Evolutionary conservation across 805 yeast species (phyloP).

Genomic region (Zygoascus biomembranicola): DNA sequence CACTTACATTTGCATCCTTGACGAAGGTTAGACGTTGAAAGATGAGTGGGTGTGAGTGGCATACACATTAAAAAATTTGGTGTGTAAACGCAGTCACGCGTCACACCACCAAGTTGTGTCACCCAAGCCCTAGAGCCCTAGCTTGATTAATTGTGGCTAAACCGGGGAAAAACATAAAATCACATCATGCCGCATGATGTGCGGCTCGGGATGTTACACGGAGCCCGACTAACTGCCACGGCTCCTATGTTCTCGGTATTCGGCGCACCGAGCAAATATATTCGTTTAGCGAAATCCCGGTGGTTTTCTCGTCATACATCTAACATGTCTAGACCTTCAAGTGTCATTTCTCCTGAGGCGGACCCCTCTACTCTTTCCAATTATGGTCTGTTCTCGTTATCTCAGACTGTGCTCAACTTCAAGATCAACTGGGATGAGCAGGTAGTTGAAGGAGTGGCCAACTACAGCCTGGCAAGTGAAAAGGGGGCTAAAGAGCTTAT

Average conservation of each 20-base stretch:
- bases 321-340: background rate
- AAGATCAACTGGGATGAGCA: slow-evolving; percentile 47
- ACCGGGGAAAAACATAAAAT: too few relatives aligned
- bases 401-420: slow-evolving; percentile 44
- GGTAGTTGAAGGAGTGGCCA: slow-evolving; percentile 48
- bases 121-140: background rate
- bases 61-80: background rate
- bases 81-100: background rate
- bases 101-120: background rate
- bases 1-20: slow-evolving; percentile 15
- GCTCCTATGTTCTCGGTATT: background rate
- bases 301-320: background rate
- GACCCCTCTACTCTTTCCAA: slow-evolving; percentile 80
- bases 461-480: slow-evolving; percentile 32
- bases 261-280: background rate
- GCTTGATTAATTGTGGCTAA: too few relatives aligned
- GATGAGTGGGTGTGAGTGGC: background rate
- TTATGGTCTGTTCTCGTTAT: slow-evolving; percentile 45
- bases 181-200: background rate
- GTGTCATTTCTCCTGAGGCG: background rate
- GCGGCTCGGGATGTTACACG: background rate
- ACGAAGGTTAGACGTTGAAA: background rate
- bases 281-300: background rate
- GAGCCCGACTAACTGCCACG: background rate
- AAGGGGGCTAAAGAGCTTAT: slow-evolving; percentile 32